Base-by-base conservation (phyloP, 768 basidiomycete species). In the Paxillus rubicundulus region DNA sequence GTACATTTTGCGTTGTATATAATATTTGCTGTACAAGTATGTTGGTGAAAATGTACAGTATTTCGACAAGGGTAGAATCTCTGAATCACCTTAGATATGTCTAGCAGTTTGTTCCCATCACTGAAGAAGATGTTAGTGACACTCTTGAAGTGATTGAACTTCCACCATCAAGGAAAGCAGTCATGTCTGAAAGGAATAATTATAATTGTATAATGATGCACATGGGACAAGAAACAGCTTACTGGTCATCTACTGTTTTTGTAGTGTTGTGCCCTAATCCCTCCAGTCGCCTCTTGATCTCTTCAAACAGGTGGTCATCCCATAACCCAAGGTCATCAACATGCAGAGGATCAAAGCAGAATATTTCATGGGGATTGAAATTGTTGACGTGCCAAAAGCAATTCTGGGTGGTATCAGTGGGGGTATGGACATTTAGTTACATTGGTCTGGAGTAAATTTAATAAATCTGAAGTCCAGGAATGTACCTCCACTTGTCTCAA, bases 291-390 rank as follows among this genome's bases (percentile, higher is more conserved):
- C 8, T 28, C 27, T 28, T 32, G 32, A 32, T 32, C 32, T 32
- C 32, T 2, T 32, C 10, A 32, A 32, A 32, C 16, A 75, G 49
- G 53, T 74, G 74, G 24, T 69, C 55, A 8, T 63, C 57, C 42
- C 60, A 68, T 5, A 73, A 43, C 2, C 75, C 76, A 41, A 54
- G 51, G 38, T 65, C 40, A 55, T 72, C 64, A 12, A 59, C 56
- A 58, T 79, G 77, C n/a, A 77, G 62, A 16, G 56, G 64, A 54
- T 79, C 76, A 54, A 66, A 76, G 5, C 68, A 70, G 2, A 70
- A 27, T 32, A 69, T 67, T 3, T 45, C n/a, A 47, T 71, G 56
- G 18, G 70, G 67, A 52, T 77, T 69, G 5, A 68, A 72, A 50
- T 68, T 45, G 12, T 41, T 43, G 8, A 77, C 38, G 0, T 30